Base-by-base conservation (phyloP, 2,329 filamentous ascomycete species). In the Neofusicoccum parvum region DNA sequence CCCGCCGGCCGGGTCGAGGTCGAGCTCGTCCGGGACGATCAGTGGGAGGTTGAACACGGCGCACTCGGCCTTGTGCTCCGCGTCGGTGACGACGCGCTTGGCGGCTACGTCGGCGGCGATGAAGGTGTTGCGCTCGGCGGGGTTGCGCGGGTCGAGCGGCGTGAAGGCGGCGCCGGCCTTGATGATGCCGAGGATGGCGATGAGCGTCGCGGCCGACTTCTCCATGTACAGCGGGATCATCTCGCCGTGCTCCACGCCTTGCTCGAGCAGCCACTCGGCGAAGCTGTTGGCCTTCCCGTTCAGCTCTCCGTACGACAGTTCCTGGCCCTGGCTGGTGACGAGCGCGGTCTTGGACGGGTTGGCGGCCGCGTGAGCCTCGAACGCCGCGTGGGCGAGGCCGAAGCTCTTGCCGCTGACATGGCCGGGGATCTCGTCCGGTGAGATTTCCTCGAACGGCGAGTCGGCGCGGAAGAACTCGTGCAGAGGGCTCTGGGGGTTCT, bases 111-210 rank as follows among this genome's bases (percentile, higher is more conserved):
- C 73, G 5, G 63, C 48, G 4, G 75, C 68, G 34, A 80, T 77
- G 71, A 12, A 81, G 71, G 6, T 3, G n/a, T 62, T 62, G 7
- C 79, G 73, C n/a, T 73, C 72, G 4, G 73, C 64, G 1, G 75
- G 75, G 0, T 79, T 70, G 10, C 75, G 71, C 7, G 79, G 75
- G 20, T 80, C 78, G 0, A 81, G 58, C 0, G 76, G 74, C 2
- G 75, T 73, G 62, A 76, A 78, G 0, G 74, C 75, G 7, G 73
- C 76, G 14, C 76, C 76, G 7, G 74, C 70, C 67, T 79, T 79
- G 66, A 78, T 66, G 17, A 78, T 68, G 3, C 71, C 76, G 1
- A 78, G 70, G 54, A 78, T 76, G n/a, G 75, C 69, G 2, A 78
- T 70, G 20, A 77, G 67, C 0, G 73, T 70, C 72, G 73, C 75